A percentile compares a stretch with the other conserved stretches of the same genome.
Evolutionary conservation across 2,329 filamentous ascomycete genomes (phyloP).

Genomic region (Exophiala alcalophila): DNA sequence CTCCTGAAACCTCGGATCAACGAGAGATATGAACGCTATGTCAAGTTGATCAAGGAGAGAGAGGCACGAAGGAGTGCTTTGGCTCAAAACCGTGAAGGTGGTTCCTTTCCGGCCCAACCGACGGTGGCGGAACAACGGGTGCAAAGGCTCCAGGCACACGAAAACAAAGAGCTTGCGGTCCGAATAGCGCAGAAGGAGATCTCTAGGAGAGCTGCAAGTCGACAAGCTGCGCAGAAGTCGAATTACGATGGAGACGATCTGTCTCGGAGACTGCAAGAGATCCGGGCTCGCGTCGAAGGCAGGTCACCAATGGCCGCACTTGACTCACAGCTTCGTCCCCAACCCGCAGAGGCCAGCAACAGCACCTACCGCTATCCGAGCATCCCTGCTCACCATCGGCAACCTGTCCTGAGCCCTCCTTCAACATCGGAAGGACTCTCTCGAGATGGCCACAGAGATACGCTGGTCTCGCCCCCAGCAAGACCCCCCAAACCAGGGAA

Average conservation of each 20-base stretch:
- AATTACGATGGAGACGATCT: slow-evolving; percentile 55
- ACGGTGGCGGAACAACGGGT: slow-evolving; percentile 9
- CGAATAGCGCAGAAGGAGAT: slow-evolving; percentile 72
- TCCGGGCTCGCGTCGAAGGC: slow-evolving; percentile 29
- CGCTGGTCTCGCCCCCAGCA: slow-evolving; percentile 13
- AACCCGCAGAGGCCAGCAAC: slow-evolving; percentile 10
- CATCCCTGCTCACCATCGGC: slow-evolving; percentile 35
- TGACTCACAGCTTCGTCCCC: too few species aligned
- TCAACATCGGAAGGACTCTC: slow-evolving; percentile 1
- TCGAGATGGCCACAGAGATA: slow-evolving; percentile 2
- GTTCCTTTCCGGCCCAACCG: slow-evolving; percentile 2
- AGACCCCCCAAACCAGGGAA: slow-evolving; percentile 26
- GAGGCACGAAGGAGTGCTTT: slow-evolving; percentile 37
- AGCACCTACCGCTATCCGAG: slow-evolving; percentile 44
- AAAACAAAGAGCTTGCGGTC: slow-evolving; percentile 73
- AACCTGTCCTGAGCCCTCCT: slow-evolving; percentile 7
- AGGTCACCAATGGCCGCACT: too few species aligned
- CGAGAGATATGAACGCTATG: slow-evolving; percentile 66
- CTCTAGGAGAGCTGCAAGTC: slow-evolving; percentile 60
- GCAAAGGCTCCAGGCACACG: slow-evolving; percentile 64
- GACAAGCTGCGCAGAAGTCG: slow-evolving; percentile 53
- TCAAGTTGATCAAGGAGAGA: slow-evolving; percentile 49
- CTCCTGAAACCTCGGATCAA: slow-evolving; percentile 75
- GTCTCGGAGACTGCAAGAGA: slow-evolving; percentile 41
- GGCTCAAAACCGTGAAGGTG: slow-evolving; percentile 4